Conservation (phyloP, 345 rosid species). For the Rhizophora apiculata region DNA sequence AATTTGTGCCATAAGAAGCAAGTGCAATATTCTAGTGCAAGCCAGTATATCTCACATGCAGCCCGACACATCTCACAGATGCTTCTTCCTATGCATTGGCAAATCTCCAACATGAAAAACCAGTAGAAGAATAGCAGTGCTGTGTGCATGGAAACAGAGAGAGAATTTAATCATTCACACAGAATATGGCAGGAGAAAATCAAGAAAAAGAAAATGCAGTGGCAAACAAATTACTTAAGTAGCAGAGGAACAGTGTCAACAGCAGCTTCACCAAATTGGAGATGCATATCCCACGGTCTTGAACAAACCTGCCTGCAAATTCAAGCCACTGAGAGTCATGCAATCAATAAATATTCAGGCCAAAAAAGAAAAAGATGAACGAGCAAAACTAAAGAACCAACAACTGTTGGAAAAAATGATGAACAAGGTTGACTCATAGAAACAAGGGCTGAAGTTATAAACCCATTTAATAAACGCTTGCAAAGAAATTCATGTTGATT, state of each 20-base stretch:
- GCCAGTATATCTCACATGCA: constrained; percentile 56
- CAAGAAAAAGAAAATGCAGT: neutral
- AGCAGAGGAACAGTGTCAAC: constrained; percentile 55
- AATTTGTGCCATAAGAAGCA: constrained; percentile 52
- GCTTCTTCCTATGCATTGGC: constrained; percentile 61
- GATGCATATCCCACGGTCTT: constrained; percentile 74
- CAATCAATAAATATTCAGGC: neutral
- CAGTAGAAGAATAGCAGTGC: constrained; percentile 64
- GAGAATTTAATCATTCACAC: neutral
- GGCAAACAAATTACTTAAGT: constrained; percentile 39
- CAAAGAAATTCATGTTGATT: no score
- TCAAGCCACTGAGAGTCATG: neutral
- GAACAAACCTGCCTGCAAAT: constrained; percentile 54
- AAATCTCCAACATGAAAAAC: constrained; percentile 66
- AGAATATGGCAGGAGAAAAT: no score
- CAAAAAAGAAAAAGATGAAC: neutral
- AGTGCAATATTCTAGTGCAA: constrained; percentile 37
- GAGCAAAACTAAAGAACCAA: neutral
- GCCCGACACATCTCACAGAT: constrained; percentile 68
- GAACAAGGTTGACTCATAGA: no score
- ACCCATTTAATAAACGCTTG: no score
- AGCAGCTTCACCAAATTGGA: constrained; percentile 54
- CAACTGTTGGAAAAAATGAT: no score
- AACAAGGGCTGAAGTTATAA: no score
- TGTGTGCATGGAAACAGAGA: constrained; percentile 22